A percentile compares a stretch with the other conserved stretches of the same genome.
Evolutionary conservation across 805 yeast genomes (phyloP).

Genomic region (Cyberlindnera veronae): DNA sequence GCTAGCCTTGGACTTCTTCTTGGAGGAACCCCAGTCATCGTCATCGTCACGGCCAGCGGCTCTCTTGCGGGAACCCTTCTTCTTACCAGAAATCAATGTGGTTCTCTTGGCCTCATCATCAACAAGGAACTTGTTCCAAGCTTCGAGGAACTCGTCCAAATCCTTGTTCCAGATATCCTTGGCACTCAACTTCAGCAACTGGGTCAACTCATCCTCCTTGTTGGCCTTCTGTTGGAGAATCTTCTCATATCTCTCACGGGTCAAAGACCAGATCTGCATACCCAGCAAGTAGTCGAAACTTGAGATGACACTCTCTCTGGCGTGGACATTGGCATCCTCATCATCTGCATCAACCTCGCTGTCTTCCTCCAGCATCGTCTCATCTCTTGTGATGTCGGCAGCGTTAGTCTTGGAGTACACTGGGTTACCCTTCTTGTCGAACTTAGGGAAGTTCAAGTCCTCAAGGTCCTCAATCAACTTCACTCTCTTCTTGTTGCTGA

Average conservation of each 20-base stretch:
- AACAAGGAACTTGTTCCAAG: constrained; percentile 65
- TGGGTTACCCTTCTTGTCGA: constrained; percentile 67
- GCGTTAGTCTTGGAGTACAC: constrained; percentile 40
- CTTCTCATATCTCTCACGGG: constrained; percentile 82
- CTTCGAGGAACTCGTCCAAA: constrained; percentile 64
- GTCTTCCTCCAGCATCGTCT: constrained; percentile 35
- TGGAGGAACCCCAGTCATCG: constrained; percentile 15
- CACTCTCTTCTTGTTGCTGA: constrained; percentile 72
- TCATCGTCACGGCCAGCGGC: constrained; percentile 28
- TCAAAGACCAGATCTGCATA: constrained; percentile 92
- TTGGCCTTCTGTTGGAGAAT: constrained; percentile 68
- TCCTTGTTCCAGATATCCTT: constrained; percentile 88
- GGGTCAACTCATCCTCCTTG: constrained; percentile 67
- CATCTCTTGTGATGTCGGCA: constrained; percentile 33
- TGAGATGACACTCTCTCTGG: constrained; percentile 50
- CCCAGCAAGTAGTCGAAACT: constrained; percentile 85
- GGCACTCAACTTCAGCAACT: constrained; percentile 63
- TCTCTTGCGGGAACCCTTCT: constrained; percentile 39
- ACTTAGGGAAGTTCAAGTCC: constrained; percentile 66
- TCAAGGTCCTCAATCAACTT: constrained; percentile 61
- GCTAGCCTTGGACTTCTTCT: constrained; percentile 18
- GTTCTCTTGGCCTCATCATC: constrained; percentile 61
- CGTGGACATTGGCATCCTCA: constrained; percentile 35
- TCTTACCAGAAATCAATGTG: constrained; percentile 43
- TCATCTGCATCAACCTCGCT: constrained; percentile 40